Evolutionary conservation across 495 filamentous ascomycete species (phyloP).

Genomic region (Aspergillus wentii): DNA sequence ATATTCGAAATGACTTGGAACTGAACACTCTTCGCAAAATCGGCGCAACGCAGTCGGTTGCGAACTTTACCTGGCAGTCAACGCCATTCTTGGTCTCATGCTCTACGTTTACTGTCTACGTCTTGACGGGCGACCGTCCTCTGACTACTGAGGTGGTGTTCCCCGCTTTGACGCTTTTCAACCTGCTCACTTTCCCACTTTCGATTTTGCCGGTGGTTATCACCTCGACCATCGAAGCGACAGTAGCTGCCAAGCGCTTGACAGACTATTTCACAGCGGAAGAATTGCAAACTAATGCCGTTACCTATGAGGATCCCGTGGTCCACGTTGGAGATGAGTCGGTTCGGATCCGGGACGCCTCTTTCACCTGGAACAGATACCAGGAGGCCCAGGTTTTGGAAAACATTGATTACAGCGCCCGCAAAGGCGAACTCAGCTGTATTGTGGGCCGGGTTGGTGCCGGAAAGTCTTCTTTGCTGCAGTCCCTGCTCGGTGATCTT

Average conservation of each 20-base stretch:
- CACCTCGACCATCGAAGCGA: conserved; percentile 93
- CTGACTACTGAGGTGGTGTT: conserved; percentile 95
- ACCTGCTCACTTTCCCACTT: conserved; percentile 90
- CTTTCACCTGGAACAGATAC: conserved; percentile 92
- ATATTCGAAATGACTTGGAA: conserved; percentile 92
- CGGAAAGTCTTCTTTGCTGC: conserved; percentile 90
- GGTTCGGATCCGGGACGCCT: conserved; percentile 73
- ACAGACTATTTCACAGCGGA: conserved; percentile 83
- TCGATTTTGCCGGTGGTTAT: conserved; percentile 97
- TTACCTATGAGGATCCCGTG: conserved; percentile 61
- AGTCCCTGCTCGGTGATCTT: conserved; percentile 81
- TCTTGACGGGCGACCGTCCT: conserved; percentile 71
- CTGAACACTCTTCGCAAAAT: conserved; percentile 94
- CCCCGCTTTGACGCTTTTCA: conserved; percentile 87
- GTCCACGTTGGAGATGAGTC: conserved; percentile 76
- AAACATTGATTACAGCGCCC: conserved; percentile 80
- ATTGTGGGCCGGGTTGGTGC: conserved; percentile 92
- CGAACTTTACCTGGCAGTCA: conserved; percentile 99
- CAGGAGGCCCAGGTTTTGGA: conserved; percentile 55
- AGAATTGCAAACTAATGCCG: conserved; percentile 83
- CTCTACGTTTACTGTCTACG: conserved; percentile 93
- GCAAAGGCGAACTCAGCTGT: conserved; percentile 88
- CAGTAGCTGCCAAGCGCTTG: conserved; percentile 81
- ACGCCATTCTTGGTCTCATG: conserved; percentile 98
- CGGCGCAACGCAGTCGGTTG: conserved; percentile 85